Base-by-base conservation (phyloP, 1,139 yeast genomes). In the Geotrichum cucujoidarum region DNA sequence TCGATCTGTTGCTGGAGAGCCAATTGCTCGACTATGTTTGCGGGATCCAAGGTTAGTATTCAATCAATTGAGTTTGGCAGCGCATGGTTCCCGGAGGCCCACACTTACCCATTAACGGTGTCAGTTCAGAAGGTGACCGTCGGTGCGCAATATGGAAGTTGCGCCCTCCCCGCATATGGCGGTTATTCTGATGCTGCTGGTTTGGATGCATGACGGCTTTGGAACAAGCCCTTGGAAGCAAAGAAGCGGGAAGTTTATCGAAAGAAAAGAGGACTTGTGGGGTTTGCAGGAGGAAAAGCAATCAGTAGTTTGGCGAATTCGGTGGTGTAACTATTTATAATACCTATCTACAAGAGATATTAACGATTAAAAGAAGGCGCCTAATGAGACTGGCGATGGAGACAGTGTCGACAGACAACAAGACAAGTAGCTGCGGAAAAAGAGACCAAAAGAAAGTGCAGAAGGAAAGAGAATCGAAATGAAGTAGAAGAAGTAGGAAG, bases 1-100 rank as follows among this genome's bases (percentile, higher is more conserved):
- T 90, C 97, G 69, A 89, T 74, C 65, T 90, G 97, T 59, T 94
- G 88, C 66, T 90, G 97, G 52, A 92, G 75, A 55, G 92, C 89
- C 66, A 90, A 80, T 64, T 89, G 97, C 66, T 89, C 96, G 59
- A 86, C 80, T 72, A 49, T 24, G 6, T n/a, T n/a, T n/a, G n/a
- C n/a, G n/a, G n/a, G 16, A 41, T 39, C 17, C 39, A 32, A 37
- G 17, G 43, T 37, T 40, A 48, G 41, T 44, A 47, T 14, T 21
- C 29, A 36, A 33, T 14, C 22, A 31, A 39, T 27, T n/a, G n/a
- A n/a, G n/a, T n/a, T n/a, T n/a, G n/a, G n/a, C 33, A 24, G 24
- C 22, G 22, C 29, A 25, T 27, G 30, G 14, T 29, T 30, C 17
- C 13, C 13, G 7, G 17, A 33, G 6, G 10, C 44, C n/a, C n/a